A percentile compares a stretch with the other conserved stretches of the same genome.
These are phyloP conservation scores for Spathaspora gorwiae DNA, from an alignment of 805 yeast genomes.

Conservation along the genomic window DNA sequence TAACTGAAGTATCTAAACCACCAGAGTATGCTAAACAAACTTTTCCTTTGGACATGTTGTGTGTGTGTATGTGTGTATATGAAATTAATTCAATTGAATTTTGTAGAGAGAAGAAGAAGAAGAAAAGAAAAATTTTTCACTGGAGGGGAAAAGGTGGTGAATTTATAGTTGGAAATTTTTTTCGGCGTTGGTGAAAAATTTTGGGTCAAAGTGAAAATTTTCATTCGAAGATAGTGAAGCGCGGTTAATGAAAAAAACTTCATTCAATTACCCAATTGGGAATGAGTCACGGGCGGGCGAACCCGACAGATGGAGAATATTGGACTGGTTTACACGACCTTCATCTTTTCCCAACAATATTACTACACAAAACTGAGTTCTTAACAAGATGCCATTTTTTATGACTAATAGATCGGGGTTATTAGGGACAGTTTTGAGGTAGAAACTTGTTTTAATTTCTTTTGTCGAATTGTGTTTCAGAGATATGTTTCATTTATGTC, in stretches of 20 bases:
- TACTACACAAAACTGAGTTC: no score
- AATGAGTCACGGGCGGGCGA: neutral
- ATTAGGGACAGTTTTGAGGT: no score
- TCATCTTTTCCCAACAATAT: no score
- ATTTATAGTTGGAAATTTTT: neutral
- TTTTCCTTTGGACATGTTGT: slow-evolving; percentile 88
- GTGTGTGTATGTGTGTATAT: neutral
- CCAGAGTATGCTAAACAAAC: slow-evolving; percentile 99
- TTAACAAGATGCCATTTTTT: no score
- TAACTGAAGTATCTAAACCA: slow-evolving; percentile 96
- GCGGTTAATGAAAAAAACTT: slow-evolving; percentile 8
- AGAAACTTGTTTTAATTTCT: no score
- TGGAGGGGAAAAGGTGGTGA: no score
- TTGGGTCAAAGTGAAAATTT: no score
- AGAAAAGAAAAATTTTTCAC: slow-evolving; percentile 1
- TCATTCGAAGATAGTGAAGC: slow-evolving; percentile 4
- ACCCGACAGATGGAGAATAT: no score
- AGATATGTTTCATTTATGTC: no score
- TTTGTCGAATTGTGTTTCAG: no score
- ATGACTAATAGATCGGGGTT: no score
- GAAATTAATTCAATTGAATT: neutral
- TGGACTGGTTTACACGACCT: neutral
- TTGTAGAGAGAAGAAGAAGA: neutral
- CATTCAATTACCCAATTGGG: slow-evolving; percentile 9
- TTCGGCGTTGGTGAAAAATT: no score